Base-by-base conservation (phyloP, 306 rosid species). In the Pterocarpus santalinus region DNA sequence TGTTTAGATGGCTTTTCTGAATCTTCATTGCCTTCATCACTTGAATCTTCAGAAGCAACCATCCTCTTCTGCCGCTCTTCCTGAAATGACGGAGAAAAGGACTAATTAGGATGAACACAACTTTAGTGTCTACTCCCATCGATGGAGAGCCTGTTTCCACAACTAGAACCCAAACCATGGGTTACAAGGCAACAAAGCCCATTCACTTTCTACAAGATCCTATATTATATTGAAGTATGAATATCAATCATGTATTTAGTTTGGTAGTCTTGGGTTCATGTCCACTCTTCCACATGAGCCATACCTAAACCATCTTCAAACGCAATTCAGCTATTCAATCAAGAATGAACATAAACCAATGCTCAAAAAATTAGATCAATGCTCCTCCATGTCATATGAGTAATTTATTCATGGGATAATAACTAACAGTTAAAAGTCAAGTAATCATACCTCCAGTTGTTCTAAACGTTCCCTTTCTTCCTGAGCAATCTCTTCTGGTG, bases 401-500 rank as follows among this genome's bases (percentile, higher is more conserved):
- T 36, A 72, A 72, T 38, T 36, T 61, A 65, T 72, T 56, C 14
- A 49, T 28, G 55, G 35, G 34, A 79, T 16, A 57, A 35, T 47
- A 73, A 73, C 73, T 44, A 63, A 82, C 76, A 65, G 35, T 13
- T 38, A 32, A 63, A 56, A 57, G 36, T 39, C 67, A 67, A 7
- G 64, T 43, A 32, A 57, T 12, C 80, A n/a, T 89, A 95, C 99
- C 98, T 95, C 99, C 76, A 95, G 65, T 47, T 4, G 52, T 85
- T 93, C 94, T 35, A 95, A 84, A 46, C 81, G 88, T 70, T 93
- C 99, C 79, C 92, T 91, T 87, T 95, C 97, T 86, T 91, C 98
- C 79, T 90, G 97, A 52, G 98, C 98, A 88, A 93, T 88, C 86
- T 95, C 98, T 83, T 91, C 98, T 5, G 92, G 92, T 41, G 98